Evolutionary conservation across 139 green algal genomes (phyloP), one percentile per base, ranked within the genome.

Genomic region (Desmodesmus armatus): DNA sequence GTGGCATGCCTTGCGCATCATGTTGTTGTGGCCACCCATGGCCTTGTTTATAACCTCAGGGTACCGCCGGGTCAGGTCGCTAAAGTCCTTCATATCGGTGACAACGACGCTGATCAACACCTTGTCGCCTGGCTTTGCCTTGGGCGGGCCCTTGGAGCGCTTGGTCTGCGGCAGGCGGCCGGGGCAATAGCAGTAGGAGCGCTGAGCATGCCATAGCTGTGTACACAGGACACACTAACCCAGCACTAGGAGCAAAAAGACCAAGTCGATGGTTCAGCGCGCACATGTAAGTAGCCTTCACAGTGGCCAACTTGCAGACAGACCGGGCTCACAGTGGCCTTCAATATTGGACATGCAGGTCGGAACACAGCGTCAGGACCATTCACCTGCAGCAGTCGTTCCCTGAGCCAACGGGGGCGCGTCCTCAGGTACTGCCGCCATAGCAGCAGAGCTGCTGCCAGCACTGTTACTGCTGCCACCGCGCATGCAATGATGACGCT

Each of bases 1-100:
- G 55, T 82, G 76, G 62, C 76, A 82, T 31, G 76, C 76, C 76
- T 82, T 82, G 37, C 76, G 37, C 53, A 82, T 44, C 37, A 82
- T 82, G 76, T 82, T 82, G 76, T 82, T 82, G 55, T 82, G 76
- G 3, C 51, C 78, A 5, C 78, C 78, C 78, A 84, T 84, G 25
- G 62, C 78, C 44, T 77, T 84, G 3, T 51, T 84, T 63, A 75
- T 84, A 7, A 72, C 25, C 6, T 84, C 62, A 7, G 62, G 76
- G 47, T 72, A 82, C 55, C 72, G 76, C 25, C 55, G 51, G 5
- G 76, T 82, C 55, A 82, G 76, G 2, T 35, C 76, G 21, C 53
- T 72, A 39, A 82, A 82, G 76, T 65, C 76, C 33, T 84, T 76
- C 9, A 84, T 33, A 65, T 84, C 78, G 35, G 78, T 84, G 15